These are phyloP conservation scores for Wickerhamomyces xylosicus DNA, from an alignment of 805 yeast species.

Conservation along the genomic window DNA sequence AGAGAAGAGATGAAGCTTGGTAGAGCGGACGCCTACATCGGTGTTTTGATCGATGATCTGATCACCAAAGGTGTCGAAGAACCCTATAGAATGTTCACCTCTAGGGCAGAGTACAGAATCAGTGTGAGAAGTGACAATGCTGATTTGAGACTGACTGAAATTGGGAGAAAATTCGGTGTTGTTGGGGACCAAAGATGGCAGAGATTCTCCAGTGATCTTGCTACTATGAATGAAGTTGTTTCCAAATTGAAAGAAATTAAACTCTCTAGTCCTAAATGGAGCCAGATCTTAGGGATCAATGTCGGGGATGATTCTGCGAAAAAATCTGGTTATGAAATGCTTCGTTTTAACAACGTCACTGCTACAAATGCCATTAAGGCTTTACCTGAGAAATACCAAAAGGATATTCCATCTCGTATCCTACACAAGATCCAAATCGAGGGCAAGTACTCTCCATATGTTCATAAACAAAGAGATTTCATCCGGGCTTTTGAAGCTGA, in stretches of 20 bases:
- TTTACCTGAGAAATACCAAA: conserved; percentile 15
- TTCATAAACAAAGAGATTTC: conserved; percentile 60
- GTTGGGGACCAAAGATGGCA: conserved; percentile 51
- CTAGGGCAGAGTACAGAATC: conserved; percentile 87
- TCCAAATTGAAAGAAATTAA: conserved; percentile 33
- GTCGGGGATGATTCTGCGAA: conserved; percentile 45
- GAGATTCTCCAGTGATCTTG: conserved; percentile 33
- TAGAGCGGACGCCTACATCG: conserved; percentile 82
- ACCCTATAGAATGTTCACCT: conserved; percentile 97
- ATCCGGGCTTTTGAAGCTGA: conserved; percentile 76
- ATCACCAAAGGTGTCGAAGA: conserved; percentile 94
- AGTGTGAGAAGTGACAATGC: conserved; percentile 93
- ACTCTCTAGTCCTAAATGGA: conserved; percentile 58
- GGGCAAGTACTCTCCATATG: conserved; percentile 74
- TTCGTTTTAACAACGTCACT: conserved; percentile 40
- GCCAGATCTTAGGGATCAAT: conserved; percentile 30
- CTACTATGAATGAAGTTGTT: conserved; percentile 32
- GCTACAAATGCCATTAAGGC: conserved; percentile 7
- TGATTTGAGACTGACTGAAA: conserved; percentile 67
- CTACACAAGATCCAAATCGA: conserved; percentile 60
- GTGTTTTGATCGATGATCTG: conserved; percentile 88
- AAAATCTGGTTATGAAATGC: conserved; percentile 62
- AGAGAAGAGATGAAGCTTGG: conserved; percentile 41
- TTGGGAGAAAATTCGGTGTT: conserved; percentile 58
- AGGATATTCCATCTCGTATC: conserved; percentile 34